Percentiles rank a stretch among this genome's conserved stretches.
Conservation (phyloP, 1,139 yeast species). For the Casaregolazyma suthepensis region DNA sequence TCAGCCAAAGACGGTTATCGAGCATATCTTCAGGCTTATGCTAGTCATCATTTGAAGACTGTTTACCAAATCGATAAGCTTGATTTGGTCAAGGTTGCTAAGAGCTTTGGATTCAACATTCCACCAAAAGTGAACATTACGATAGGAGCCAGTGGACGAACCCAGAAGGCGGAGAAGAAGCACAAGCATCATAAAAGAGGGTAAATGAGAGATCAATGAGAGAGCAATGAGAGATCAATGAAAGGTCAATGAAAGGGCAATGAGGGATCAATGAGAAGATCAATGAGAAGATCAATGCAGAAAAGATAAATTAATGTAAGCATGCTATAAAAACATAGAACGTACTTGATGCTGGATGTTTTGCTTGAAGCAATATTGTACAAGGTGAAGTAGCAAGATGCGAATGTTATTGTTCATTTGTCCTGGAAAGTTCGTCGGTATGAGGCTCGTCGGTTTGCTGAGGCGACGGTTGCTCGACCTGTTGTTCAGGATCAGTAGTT, state of each 20-base stretch:
- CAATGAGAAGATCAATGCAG: background rate
- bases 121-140: conserved; percentile 97
- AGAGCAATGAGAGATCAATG: too few species aligned
- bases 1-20: conserved; percentile 97
- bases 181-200: conserved; percentile 1
- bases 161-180: conserved; percentile 22
- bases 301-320: background rate
- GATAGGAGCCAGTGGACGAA: conserved; percentile 85
- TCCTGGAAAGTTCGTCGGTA: background rate
- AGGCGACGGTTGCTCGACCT: background rate
- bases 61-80: conserved; percentile 94
- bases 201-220: too few species aligned
- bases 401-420: background rate
- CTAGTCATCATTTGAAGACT: conserved; percentile 91
- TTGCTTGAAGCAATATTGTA: background rate
- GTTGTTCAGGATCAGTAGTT: background rate
- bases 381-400: background rate
- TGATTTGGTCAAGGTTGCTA: conserved; percentile 90
- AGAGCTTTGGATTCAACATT: conserved; percentile 86
- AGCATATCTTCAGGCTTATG: conserved; percentile 92
- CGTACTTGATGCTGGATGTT: background rate
- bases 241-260: too few species aligned
- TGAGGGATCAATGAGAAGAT: too few species aligned
- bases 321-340: background rate
- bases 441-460: too few species aligned